Evolutionary conservation across 1,284 basidiomycete genomes (phyloP).

Genomic region (Pholiota adiposa): DNA sequence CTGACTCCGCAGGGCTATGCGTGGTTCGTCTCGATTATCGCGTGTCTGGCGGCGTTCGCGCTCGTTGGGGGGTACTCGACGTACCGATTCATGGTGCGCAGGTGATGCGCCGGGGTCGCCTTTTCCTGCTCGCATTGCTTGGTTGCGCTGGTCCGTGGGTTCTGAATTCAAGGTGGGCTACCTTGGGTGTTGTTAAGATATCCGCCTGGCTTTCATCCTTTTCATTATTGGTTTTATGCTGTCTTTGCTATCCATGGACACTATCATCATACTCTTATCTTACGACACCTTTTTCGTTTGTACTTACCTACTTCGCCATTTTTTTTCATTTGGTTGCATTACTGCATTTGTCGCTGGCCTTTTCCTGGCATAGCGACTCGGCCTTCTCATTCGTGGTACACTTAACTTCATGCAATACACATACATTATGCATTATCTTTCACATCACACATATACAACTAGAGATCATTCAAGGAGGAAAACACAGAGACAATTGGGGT

Average conservation of each 20-base stretch:
- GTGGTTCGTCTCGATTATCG: conserved; percentile 91
- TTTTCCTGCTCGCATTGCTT: too few species aligned
- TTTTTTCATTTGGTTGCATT: not conserved
- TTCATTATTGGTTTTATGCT: not conserved
- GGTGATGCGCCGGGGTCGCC: conserved; percentile 15
- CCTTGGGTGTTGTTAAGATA: too few species aligned
- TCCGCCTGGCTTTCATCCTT: not conserved
- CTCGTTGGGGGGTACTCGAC: conserved; percentile 83
- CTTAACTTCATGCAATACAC: not conserved
- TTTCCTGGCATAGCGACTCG: not conserved
- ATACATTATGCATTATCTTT: not conserved
- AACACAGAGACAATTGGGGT: not conserved
- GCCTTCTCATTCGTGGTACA: not conserved
- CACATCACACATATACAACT: not conserved
- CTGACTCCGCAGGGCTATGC: conserved; percentile 48
- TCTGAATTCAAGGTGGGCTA: too few species aligned
- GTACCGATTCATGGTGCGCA: conserved; percentile 72
- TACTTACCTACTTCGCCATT: not conserved
- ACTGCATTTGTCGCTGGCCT: not conserved
- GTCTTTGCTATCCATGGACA: not conserved
- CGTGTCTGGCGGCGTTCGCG: conserved; percentile 77
- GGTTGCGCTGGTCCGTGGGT: too few species aligned
- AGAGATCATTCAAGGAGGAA: not conserved
- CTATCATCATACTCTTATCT: not conserved
- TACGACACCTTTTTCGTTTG: not conserved